Percentiles rank a stretch among this genome's conserved stretches.
Conservation (phyloP, 148 eudicot species). For the Diospyros kaki region DNA sequence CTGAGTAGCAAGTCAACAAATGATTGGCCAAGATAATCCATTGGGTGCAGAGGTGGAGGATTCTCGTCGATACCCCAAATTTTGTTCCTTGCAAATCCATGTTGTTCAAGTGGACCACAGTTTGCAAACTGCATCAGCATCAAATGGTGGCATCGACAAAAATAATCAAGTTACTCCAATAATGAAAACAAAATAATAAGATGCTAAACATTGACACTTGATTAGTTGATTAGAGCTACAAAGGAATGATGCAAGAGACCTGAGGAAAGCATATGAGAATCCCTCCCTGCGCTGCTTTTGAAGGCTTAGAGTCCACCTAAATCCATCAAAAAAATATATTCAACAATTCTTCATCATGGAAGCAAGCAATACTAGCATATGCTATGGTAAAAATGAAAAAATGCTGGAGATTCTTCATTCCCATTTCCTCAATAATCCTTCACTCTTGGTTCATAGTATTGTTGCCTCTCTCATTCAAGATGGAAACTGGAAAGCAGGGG, state of each 20-base stretch:
- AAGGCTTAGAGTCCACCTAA: constrained; percentile 72
- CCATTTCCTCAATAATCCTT: too few species aligned
- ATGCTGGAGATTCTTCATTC: too few species aligned
- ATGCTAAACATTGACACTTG: not conserved
- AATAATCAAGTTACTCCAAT: not conserved
- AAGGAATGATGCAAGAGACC: constrained; percentile 39
- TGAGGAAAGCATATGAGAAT: constrained; percentile 90
- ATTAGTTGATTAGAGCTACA: not conserved
- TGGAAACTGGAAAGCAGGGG: too few species aligned
- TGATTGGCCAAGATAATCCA: constrained; percentile 61
- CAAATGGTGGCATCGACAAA: constrained; percentile 7
- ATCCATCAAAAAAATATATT: not conserved
- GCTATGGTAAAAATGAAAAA: too few species aligned
- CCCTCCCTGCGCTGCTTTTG: constrained; percentile 88
- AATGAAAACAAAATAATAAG: not conserved
- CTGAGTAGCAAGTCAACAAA: constrained; percentile 78
- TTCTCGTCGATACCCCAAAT: constrained; percentile 67
- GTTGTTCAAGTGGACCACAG: constrained; percentile 76
- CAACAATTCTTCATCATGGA: too few species aligned
- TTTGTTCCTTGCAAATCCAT: constrained; percentile 89
- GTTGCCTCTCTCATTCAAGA: too few species aligned
- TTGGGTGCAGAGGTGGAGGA: constrained; percentile 60
- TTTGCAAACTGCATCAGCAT: constrained; percentile 62
- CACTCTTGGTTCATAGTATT: too few species aligned
- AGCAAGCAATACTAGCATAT: too few species aligned